Evolutionary conservation across 139 green algal species (phyloP), one percentile per base, ranked within the genome.

Genomic region (Chlorella vulgaris): DNA sequence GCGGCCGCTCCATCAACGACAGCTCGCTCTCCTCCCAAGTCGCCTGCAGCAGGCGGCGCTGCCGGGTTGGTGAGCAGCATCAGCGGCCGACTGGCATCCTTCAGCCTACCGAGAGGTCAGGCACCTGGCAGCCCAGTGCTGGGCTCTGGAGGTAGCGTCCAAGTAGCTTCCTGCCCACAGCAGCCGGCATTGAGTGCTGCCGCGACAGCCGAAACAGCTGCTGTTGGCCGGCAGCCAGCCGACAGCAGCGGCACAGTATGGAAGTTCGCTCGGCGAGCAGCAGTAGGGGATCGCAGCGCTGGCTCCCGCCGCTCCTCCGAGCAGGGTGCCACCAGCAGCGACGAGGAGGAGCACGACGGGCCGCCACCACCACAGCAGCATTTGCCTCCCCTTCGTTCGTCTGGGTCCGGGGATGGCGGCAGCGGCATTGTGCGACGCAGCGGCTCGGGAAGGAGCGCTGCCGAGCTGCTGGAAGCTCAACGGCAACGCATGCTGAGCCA

Each of bases 391-490:
- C n/a, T n/a, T n/a, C n/a, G n/a, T n/a, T n/a, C n/a, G n/a, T n/a
- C n/a, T n/a, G n/a, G n/a, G n/a, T n/a, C n/a, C n/a, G n/a, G n/a
- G n/a, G n/a, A 58, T 58, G 47, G 47, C 47, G 15, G 47, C 47
- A 58, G 47, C 13, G 13, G 47, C 47, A 10, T 58, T 10, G 47
- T 10, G 13, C 47, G 13, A 58, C 47, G 4, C 13, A 55, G 66
- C 38, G 26, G n/a, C 19, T 2, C 31, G 47, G 43, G 42, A 29
- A 42, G 47, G n/a, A n/a, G n/a, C 36, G 7, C 51, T 47, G 79
- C 69, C 31, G 73, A 42, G 24, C 47, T 84, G 40, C 60, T 85
- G 39, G 63, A 81, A 55, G 71, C 84, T n/a, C 69, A 86, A 80
- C 80, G 73, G 36, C 86, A 74, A 70, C 40, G 66, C 42, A 63